A percentile compares a stretch with the other conserved stretches of the same genome.
phyloP scores from a whole-genome alignment of 495 filamentous ascomycete species.

The Cercophora sp. region DNA sequence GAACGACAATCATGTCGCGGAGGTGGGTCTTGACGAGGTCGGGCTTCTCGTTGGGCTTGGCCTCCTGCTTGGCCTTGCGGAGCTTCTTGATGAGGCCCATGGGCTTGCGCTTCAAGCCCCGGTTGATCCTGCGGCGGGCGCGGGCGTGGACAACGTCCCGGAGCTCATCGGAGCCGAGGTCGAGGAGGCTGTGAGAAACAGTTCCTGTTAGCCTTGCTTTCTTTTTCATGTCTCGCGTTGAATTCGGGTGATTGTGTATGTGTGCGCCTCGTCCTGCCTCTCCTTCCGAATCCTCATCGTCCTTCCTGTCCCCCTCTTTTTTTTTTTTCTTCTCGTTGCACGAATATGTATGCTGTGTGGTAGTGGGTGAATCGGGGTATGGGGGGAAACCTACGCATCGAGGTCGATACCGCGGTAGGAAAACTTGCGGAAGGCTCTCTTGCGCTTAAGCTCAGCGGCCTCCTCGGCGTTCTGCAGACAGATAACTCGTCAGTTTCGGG shows the following conservation, averaged over 20 bases:
- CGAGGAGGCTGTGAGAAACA: conserved; percentile 63
- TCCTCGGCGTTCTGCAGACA: conserved; percentile 76
- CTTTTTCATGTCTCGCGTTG: not conserved
- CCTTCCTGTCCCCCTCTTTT: not conserved
- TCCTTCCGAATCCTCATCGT: not conserved
- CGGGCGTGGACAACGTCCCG: conserved; percentile 98
- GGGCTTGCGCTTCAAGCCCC: conserved; percentile 98
- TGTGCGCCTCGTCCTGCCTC: too few relatives aligned
- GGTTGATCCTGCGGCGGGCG: conserved; percentile 98
- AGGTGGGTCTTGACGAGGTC: conserved; percentile 99
- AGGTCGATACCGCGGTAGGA: conserved; percentile 99
- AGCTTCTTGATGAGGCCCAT: conserved; percentile 99
- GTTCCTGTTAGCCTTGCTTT: conserved; percentile 18
- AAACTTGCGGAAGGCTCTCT: conserved; percentile 99
- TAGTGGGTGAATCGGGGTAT: not conserved
- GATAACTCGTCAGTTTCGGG: conserved; percentile 3
- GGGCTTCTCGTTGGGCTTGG: conserved; percentile 98
- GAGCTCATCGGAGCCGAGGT: conserved; percentile 97
- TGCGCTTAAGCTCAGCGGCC: conserved; percentile 98
- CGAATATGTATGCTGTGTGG: too few relatives aligned
- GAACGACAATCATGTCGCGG: conserved; percentile 98
- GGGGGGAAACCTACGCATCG: conserved; percentile 72
- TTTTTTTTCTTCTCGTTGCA: too few relatives aligned
- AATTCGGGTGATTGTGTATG: too few relatives aligned
- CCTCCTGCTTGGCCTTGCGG: conserved; percentile 99